Conservation (phyloP, 305 asterid species). For the Fraxinus paxiana region DNA sequence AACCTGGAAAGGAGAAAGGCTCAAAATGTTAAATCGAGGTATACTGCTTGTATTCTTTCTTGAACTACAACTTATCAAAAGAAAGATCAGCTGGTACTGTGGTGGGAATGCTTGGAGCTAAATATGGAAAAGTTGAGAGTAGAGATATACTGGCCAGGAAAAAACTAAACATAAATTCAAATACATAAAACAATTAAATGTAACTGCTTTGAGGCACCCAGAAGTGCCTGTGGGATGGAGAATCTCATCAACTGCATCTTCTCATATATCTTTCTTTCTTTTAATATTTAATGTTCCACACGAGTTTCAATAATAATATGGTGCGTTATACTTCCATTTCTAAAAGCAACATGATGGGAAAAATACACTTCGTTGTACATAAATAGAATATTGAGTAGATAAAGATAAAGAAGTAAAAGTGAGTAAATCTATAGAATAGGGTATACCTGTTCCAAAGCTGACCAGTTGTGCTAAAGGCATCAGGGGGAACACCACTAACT, state of each 20-base stretch:
- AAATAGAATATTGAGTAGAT: neutral
- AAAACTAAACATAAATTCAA: slow-evolving; percentile 8
- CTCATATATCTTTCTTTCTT: neutral
- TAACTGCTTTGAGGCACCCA: slow-evolving; percentile 9
- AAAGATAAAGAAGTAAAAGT: neutral
- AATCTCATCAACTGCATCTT: neutral
- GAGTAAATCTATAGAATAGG: slow-evolving; percentile 18
- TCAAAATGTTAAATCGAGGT: neutral
- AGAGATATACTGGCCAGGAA: slow-evolving; percentile 2
- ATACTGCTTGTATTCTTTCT: neutral
- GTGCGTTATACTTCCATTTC: neutral
- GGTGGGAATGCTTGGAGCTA: neutral
- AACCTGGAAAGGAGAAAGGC: neutral
- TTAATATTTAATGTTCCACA: neutral
- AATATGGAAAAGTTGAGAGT: neutral
- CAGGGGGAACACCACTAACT: slow-evolving; percentile 97
- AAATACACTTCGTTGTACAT: neutral
- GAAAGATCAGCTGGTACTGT: neutral
- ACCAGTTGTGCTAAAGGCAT: slow-evolving; percentile 94
- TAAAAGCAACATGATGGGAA: neutral
- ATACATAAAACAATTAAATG: neutral
- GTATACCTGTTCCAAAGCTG: slow-evolving; percentile 95
- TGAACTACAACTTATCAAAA: neutral
- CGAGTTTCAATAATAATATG: neutral
- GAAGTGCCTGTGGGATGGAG: neutral